These are phyloP conservation scores for Fusarium pilosicola DNA, from an alignment of 2,329 filamentous ascomycete species.

Conservation along the genomic window DNA sequence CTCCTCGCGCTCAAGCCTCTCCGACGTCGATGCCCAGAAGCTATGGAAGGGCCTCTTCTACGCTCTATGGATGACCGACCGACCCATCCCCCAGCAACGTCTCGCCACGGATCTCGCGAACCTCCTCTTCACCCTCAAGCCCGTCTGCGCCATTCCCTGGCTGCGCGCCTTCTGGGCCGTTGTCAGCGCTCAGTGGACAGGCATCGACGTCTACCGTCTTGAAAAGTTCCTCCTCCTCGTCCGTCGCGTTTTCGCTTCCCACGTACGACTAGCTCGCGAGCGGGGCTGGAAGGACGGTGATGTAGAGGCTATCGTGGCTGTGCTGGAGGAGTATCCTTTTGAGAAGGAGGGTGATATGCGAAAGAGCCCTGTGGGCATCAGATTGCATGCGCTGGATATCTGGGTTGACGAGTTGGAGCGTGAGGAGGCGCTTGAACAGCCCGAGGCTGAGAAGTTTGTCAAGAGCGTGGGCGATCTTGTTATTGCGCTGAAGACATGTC, in stretches of 20 bases:
- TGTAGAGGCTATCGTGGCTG: constrained; percentile 42
- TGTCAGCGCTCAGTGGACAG: constrained; percentile 75
- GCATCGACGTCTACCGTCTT: constrained; percentile 79
- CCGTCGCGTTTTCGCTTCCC: constrained; percentile 79
- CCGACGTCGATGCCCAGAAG: constrained; percentile 79
- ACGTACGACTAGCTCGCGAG: constrained; percentile 62
- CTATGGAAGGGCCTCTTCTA: constrained; percentile 97
- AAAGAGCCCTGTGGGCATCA: constrained; percentile 82
- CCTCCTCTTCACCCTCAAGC: constrained; percentile 68
- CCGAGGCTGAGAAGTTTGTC: constrained; percentile 59
- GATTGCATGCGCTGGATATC: constrained; percentile 88
- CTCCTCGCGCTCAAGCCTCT: constrained; percentile 67
- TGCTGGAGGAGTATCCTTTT: constrained; percentile 48
- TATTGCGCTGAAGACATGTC: constrained; percentile 65
- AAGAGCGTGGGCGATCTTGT: constrained; percentile 65
- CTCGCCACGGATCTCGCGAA: constrained; percentile 81
- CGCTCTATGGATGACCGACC: constrained; percentile 93
- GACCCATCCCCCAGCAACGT: constrained; percentile 84
- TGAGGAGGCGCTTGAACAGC: constrained; percentile 62
- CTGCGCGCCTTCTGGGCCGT: constrained; percentile 77
- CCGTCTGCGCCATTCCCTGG: constrained; percentile 56
- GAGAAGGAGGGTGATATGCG: constrained; percentile 53
- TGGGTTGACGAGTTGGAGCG: constrained; percentile 91
- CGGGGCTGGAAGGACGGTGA: constrained; percentile 48
- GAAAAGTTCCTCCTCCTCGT: constrained; percentile 94